Conservation (phyloP, 345 rosid species). For the Euphorbia lathyris region DNA sequence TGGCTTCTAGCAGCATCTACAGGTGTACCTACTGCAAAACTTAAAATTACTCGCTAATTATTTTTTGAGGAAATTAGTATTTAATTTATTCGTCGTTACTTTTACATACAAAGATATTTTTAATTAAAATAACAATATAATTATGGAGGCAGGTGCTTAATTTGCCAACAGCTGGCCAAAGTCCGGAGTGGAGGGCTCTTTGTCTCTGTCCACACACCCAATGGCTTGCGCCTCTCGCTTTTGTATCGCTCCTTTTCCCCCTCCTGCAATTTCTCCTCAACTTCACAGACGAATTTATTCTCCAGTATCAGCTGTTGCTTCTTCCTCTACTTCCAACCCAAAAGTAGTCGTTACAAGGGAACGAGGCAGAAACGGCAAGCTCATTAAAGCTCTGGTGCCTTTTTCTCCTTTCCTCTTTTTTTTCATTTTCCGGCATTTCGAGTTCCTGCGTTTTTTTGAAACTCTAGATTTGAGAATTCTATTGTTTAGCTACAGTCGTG, state of each 20-base stretch:
- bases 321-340: conserved; percentile 39
- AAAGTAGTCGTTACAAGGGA: conserved; percentile 91
- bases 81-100: neutral
- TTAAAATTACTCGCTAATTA: neutral
- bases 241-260: conserved; percentile 24
- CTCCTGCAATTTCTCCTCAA: conserved; percentile 5
- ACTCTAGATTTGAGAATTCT: neutral
- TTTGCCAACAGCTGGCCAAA: conserved; percentile 30
- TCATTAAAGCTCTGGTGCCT: conserved; percentile 65
- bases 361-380: conserved; percentile 84
- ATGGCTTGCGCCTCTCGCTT: conserved; percentile 35
- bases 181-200: too few species aligned
- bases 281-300: conserved; percentile 18
- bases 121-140: neutral
- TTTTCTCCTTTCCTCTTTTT: conserved; percentile 6
- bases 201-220: neutral
- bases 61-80: neutral
- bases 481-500: neutral
- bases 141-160: conserved; percentile 3
- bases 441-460: neutral
- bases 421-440: conserved; percentile 2
- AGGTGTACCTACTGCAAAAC: conserved; percentile 6
- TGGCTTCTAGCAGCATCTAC: conserved; percentile 5
- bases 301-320: conserved; percentile 21
- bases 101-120: neutral